Evolutionary conservation across 169 alveolate species (phyloP).

Genomic region (Cryptosporidium muris): DNA sequence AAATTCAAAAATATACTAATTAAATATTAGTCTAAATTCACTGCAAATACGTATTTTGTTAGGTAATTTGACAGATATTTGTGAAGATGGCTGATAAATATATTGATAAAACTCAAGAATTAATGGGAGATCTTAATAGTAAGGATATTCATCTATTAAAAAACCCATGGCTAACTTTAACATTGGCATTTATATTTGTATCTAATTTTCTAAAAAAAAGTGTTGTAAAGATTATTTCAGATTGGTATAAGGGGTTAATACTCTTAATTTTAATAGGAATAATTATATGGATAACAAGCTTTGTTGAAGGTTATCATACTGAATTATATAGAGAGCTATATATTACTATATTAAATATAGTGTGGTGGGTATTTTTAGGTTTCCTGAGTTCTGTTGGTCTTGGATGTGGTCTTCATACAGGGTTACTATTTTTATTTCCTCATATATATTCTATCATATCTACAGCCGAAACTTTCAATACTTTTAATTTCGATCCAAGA

Average conservation of each 20-base stretch:
- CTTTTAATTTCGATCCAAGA: constrained; percentile 77
- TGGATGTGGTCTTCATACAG: constrained; percentile 85
- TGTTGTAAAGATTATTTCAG: neutral
- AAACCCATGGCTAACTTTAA: constrained; percentile 45
- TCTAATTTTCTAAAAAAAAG: constrained; percentile 15
- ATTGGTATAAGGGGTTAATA: constrained; percentile 34
- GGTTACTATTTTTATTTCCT: constrained; percentile 82
- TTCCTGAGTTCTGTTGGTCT: constrained; percentile 80
- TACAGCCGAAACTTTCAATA: constrained; percentile 78
- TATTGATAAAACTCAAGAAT: neutral
- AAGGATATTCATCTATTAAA: constrained; percentile 20
- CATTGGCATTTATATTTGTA: constrained; percentile 32
- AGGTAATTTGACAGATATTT: neutral
- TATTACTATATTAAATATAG: constrained; percentile 68
- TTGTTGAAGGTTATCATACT: neutral
- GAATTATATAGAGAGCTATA: constrained; percentile 27
- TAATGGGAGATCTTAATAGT: neutral
- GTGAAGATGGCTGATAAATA: neutral
- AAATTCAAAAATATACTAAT: too few relatives aligned
- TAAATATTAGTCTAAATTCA: too few relatives aligned
- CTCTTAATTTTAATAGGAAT: neutral
- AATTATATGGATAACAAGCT: neutral
- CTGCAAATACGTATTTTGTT: too few relatives aligned
- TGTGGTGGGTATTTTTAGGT: constrained; percentile 83
- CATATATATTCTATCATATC: constrained; percentile 80